These are phyloP conservation scores for Kwoniella europaea DNA, from an alignment of 768 basidiomycete species.

Conservation along the genomic window DNA sequence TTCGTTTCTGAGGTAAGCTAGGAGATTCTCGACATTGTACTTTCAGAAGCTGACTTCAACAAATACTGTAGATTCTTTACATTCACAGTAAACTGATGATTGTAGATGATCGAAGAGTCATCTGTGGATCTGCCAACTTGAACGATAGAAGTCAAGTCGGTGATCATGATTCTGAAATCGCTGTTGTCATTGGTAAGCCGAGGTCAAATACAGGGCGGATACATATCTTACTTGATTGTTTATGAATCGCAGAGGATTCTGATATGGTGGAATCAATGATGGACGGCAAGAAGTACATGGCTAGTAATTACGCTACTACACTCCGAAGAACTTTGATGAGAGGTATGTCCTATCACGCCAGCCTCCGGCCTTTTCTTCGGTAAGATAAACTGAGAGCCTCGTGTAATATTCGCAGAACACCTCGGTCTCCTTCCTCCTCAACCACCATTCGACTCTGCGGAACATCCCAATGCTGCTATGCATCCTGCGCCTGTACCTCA, in stretches of 20 bases:
- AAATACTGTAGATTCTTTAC: constrained; percentile 63
- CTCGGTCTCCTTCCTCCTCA: constrained; percentile 85
- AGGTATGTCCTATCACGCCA: constrained; percentile 61
- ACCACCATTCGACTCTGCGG: constrained; percentile 58
- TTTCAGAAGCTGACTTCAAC: constrained; percentile 45
- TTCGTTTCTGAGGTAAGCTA: constrained; percentile 63
- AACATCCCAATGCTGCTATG: constrained; percentile 66
- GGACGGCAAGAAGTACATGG: constrained; percentile 75
- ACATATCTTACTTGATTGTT: not conserved
- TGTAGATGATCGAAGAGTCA: constrained; percentile 86
- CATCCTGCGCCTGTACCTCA: constrained; percentile 74
- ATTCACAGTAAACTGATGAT: constrained; percentile 72
- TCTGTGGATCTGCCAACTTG: constrained; percentile 89
- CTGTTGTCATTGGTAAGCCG: constrained; percentile 68
- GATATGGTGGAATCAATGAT: constrained; percentile 76
- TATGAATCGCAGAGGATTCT: constrained; percentile 67
- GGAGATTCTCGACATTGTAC: no score
- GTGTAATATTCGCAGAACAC: constrained; percentile 66
- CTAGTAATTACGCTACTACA: constrained; percentile 78
- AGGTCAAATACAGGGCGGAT: not conserved
- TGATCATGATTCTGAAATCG: constrained; percentile 94
- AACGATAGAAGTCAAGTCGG: constrained; percentile 62
- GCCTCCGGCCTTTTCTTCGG: no score
- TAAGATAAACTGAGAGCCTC: not conserved
- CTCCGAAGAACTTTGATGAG: constrained; percentile 81